Conservation (phyloP, 2,329 filamentous ascomycete genomes). For the Clarireedia paspali region DNA sequence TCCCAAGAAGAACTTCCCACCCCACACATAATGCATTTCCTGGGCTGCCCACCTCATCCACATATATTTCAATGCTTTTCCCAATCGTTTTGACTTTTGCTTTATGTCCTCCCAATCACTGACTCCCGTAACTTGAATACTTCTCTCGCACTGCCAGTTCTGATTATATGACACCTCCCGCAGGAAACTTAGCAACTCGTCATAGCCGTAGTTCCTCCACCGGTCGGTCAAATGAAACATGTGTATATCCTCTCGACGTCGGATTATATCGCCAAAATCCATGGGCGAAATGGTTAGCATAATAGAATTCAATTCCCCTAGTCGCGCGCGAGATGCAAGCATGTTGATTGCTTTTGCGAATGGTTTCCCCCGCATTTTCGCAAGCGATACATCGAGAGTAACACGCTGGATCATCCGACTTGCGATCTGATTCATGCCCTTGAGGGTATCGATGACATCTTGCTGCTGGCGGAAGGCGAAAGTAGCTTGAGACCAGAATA, state of each 20-base stretch:
- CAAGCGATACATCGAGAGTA: background rate
- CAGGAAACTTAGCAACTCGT: background rate
- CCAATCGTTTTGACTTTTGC: background rate
- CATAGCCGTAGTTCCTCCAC: background rate
- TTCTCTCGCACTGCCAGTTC: background rate
- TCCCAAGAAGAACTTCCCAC: conserved; percentile 1
- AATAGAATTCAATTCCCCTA: background rate
- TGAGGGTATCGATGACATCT: background rate
- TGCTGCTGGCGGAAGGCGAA: background rate
- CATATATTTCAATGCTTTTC: background rate
- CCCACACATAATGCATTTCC: conserved; percentile 5
- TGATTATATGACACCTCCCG: background rate
- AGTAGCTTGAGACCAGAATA: background rate
- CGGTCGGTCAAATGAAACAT: background rate
- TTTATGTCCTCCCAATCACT: background rate
- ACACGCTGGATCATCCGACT: background rate
- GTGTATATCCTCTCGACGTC: background rate
- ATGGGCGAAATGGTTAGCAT: background rate
- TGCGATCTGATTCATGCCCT: background rate
- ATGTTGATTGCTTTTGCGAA: background rate
- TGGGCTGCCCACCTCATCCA: background rate
- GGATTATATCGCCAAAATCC: background rate
- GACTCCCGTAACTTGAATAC: background rate
- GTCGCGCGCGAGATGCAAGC: background rate
- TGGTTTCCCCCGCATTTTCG: too few relatives aligned